Evolutionary conservation across 2,329 filamentous ascomycete genomes (phyloP), one percentile per base, ranked within the genome.

Genomic region (Rachicladosporium sp.): DNA sequence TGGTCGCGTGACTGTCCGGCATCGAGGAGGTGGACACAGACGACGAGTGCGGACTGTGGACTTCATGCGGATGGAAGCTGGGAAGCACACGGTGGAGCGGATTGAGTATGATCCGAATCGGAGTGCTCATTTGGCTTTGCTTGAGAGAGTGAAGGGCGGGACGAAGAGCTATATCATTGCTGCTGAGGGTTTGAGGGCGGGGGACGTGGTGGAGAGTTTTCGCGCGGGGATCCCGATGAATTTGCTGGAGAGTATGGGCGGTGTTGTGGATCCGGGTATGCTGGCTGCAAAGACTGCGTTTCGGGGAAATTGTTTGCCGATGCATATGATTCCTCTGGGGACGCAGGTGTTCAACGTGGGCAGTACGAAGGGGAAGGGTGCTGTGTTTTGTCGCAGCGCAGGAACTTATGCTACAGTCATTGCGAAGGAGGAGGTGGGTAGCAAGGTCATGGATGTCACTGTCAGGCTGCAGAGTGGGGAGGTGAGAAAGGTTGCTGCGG

Each of bases 81-180:
- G 91, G 11, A 79, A 83, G 47, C 91, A 96, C 53, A 64, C 80
- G 10, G 89, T 98, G 40, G 88, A 96, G 58, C 78, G 91, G 45
- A 91, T 98, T 55, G 91, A 98, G 62, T 88, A 96, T 61, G 93
- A 98, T 54, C 91, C 91, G 1, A 86, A 86, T 49, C 81, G 91
- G 37, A 93, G 79, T 53, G 86, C 89, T 10, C 91, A 98, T 59
- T 88, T 98, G 61, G 91, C 91, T 4, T 71, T 98, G 41, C 56
- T 95, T 36, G 87, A 78, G 37, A 78, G 82, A 52, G 68, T 86
- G 48, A 73, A 76, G 35, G 89, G 82, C 0, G 74, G 78, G 9
- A 74, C 73, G 49, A 80, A 91, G 65, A 85, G 80, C 49, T 98
- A 98, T 62, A 93, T 98, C 48, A 70, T 98, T 43, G 91, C 91